These are phyloP conservation scores for Eleusine indica DNA, from an alignment of 176 grass and related monocot genomes.

Conservation along the genomic window DNA sequence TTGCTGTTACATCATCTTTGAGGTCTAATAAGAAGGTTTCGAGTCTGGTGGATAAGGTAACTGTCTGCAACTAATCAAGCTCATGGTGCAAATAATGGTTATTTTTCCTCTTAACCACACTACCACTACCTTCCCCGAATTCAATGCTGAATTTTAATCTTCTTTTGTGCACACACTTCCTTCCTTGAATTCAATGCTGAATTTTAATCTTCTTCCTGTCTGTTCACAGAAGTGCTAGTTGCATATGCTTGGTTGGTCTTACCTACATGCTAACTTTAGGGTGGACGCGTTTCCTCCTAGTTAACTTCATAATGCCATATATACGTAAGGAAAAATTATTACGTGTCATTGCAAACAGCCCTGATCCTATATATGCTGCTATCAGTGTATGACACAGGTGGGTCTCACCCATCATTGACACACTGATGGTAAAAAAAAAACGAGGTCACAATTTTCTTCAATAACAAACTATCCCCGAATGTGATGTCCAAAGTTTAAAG, in stretches of 20 bases:
- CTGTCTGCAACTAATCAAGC: neutral
- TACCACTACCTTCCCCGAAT: neutral
- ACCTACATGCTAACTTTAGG: neutral
- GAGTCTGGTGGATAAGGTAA: slow-evolving; percentile 92
- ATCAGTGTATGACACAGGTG: too few species aligned
- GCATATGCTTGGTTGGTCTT: neutral
- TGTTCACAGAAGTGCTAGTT: slow-evolving; percentile 11
- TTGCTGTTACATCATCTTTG: slow-evolving; percentile 66
- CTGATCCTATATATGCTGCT: too few species aligned
- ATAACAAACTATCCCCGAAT: too few species aligned
- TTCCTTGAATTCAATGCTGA: neutral
- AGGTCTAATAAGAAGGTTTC: slow-evolving; percentile 98
- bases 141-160: slow-evolving; percentile 10
- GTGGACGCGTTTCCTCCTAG: neutral
- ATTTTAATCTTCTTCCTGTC: neutral
- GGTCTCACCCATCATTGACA: too few species aligned
- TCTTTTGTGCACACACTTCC: too few species aligned
- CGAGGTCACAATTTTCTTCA: too few species aligned
- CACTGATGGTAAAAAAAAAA: too few species aligned
- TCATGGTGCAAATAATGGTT: neutral
- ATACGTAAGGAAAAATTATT: neutral
- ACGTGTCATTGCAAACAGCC: too few species aligned
- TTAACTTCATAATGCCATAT: neutral
- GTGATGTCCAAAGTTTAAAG: neutral
- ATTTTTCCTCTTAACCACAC: neutral